These are phyloP conservation scores for Globisporangium barbulae DNA, from an alignment of 352 stramenopile genomes.

Conservation along the genomic window DNA sequence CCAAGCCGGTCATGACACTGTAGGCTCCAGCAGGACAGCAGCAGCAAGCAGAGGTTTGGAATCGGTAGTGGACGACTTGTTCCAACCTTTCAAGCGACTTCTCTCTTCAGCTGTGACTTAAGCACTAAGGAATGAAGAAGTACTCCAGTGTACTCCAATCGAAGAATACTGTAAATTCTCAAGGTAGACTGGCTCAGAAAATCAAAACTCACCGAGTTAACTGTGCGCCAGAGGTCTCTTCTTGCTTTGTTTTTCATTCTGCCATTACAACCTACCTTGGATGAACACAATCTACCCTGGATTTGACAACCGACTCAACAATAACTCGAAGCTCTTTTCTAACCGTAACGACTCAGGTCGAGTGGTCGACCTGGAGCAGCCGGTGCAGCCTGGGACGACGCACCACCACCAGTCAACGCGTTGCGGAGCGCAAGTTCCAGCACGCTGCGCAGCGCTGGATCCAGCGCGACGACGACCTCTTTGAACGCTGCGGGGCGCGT, in stretches of 20 bases:
- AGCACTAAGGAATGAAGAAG: too few species aligned
- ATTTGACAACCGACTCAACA: background rate
- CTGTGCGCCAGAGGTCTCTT: too few species aligned
- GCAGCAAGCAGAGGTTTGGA: background rate
- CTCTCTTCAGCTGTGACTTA: background rate
- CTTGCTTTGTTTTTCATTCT: too few species aligned
- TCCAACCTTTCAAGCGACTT: background rate
- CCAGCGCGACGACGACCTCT: conserved; percentile 42
- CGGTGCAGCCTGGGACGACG: background rate
- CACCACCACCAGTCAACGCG: conserved; percentile 31
- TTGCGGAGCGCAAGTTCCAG: conserved; percentile 42
- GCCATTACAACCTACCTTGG: too few species aligned
- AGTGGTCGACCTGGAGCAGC: conserved; percentile 23
- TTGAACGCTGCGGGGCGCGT: conserved; percentile 51
- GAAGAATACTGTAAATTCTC: too few species aligned
- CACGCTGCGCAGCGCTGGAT: conserved; percentile 26
- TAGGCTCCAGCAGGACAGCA: conserved; percentile 14
- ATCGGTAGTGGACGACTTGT: background rate
- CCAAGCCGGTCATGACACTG: conserved; percentile 38
- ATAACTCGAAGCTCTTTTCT: background rate
- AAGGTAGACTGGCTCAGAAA: too few species aligned
- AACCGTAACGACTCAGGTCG: conserved; percentile 52
- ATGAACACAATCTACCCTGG: background rate
- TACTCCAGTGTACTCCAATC: too few species aligned
- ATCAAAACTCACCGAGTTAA: too few species aligned